Percentiles rank a stretch among this genome's conserved stretches.
These are phyloP conservation scores for Metschnikowia continentalis DNA, from an alignment of 805 yeast species.

Conservation along the genomic window DNA sequence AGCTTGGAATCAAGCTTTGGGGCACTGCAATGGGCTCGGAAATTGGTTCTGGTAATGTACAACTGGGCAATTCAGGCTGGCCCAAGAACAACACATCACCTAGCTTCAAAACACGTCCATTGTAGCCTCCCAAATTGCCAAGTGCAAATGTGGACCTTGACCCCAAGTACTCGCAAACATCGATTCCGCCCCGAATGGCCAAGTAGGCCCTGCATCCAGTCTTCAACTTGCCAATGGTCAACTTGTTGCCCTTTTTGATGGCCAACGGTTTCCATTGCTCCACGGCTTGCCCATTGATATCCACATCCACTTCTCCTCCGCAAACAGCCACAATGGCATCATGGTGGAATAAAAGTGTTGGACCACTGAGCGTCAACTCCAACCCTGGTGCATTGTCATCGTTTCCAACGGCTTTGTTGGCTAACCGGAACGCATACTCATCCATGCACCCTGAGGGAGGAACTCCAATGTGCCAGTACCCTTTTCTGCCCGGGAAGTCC, in stretches of 20 bases:
- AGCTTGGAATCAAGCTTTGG: conserved; percentile 49
- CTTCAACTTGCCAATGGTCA: conserved; percentile 74
- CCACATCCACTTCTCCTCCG: conserved; percentile 75
- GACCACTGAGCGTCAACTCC: conserved; percentile 86
- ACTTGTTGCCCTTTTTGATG: conserved; percentile 69
- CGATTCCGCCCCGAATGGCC: conserved; percentile 89
- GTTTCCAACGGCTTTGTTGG: conserved; percentile 90
- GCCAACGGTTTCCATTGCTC: conserved; percentile 69
- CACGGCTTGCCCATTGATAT: conserved; percentile 55
- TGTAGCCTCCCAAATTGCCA: conserved; percentile 90
- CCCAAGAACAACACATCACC: conserved; percentile 92
- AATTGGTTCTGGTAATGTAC: conserved; percentile 69
- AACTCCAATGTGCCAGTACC: conserved; percentile 89
- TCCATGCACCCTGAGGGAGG: conserved; percentile 99
- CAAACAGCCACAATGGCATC: conserved; percentile 75
- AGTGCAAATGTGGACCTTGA: conserved; percentile 95
- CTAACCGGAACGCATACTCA: conserved; percentile 80
- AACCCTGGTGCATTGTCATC: conserved; percentile 77
- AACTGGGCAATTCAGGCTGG: conserved; percentile 63
- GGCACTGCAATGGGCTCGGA: conserved; percentile 62
- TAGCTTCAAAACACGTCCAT: conserved; percentile 84
- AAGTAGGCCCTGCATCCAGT: conserved; percentile 87
- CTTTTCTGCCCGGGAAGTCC: conserved; percentile 88
- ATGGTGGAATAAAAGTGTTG: conserved; percentile 78
- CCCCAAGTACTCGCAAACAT: conserved; percentile 89